Evolutionary conservation across 257 asterid genomes (phyloP), one percentile per base, ranked within the genome.

Genomic region (Salvia hispanica): DNA sequence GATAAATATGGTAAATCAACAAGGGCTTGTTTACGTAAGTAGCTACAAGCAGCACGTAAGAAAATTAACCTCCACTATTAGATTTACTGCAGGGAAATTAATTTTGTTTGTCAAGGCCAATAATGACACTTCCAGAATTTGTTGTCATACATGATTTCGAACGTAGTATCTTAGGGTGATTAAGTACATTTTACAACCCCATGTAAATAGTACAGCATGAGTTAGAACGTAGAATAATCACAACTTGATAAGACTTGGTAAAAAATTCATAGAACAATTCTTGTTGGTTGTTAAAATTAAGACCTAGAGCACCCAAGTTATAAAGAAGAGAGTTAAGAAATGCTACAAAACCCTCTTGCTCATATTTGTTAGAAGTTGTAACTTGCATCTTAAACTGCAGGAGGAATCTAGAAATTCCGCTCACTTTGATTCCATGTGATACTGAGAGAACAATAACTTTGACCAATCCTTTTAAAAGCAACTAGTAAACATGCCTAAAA

Each of bases 1-100:
- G 34, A 71, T 66, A 21, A 25, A 75, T 70, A 47, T 14, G 58
- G 70, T 79, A 69, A 75, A 72, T 69, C 62, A 60, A 48, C 55
- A 66, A 33, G 64, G 42, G 36, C 45, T 65, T 72, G 62, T 46
- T 48, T 54, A 48, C 37, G 16, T 70, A 28, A 61, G 51, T 18
- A 76, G 54, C 60, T 54, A 11, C 3, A 9, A 54, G 60, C 69
- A 58, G 40, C 14, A 64, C 46, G 28, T 39, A 56, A 64, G 62
- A 69, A 34, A 68, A 46, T 34, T 36, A 45, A 67, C 31, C 56
- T 47, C 25, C 52, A 57, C 11, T 9, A 48, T 65, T 21, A 58
- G 44, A 66, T 45, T 6, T 62, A 47, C 39, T 62, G 63, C 54
- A 74, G 42, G 16, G 10, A 15, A 50, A 40, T n/a, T 15, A 21